phyloP scores from a whole-genome alignment of 2,329 filamentous ascomycete genomes.

The Cercospora sojina region DNA sequence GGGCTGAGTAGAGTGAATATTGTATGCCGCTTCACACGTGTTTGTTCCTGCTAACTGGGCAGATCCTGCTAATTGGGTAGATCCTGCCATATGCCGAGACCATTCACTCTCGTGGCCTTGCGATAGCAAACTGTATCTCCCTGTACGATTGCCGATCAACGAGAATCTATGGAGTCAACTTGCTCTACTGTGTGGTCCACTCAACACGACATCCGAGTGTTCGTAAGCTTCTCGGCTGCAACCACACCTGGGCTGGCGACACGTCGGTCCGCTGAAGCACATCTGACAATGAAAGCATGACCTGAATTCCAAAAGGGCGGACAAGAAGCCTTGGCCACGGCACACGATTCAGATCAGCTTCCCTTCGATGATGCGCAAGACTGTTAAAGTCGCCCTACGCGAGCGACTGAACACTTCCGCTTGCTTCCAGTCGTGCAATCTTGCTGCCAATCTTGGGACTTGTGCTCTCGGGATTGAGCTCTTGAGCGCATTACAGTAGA shows the following conservation, averaged over 20 bases:
- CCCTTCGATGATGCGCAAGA: not conserved
- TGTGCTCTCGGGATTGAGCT: not conserved
- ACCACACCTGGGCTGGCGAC: not conserved
- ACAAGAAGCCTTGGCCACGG: not conserved
- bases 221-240: not conserved
- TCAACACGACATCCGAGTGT: not conserved
- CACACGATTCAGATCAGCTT: not conserved
- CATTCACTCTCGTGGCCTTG: not conserved
- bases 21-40: not conserved
- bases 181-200: not conserved
- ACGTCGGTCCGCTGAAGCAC: not conserved
- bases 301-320: not conserved
- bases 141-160: too few species aligned
- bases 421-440: not conserved
- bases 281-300: not conserved
- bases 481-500: not conserved
- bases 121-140: not conserved
- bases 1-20: not conserved
- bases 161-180: not conserved
- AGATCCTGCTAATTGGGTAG: not conserved
- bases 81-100: not conserved
- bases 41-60: not conserved
- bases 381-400: not conserved
- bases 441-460: not conserved
- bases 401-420: not conserved